These are phyloP conservation scores for Choricystis sp. DNA, from an alignment of 139 green algal genomes.

Conservation along the genomic window DNA sequence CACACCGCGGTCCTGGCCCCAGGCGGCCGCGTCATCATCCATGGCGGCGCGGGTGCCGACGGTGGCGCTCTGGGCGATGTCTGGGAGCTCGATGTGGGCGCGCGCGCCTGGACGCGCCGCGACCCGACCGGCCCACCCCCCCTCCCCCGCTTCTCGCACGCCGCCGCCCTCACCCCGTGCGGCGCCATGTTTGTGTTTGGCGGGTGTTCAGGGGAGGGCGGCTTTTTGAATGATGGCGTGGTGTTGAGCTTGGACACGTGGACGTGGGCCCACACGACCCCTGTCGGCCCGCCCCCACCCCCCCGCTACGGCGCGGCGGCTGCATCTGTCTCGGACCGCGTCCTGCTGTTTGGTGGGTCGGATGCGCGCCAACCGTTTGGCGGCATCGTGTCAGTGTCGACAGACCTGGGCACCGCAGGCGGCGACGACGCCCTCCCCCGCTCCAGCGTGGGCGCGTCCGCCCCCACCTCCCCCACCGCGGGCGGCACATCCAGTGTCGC, in stretches of 20 bases:
- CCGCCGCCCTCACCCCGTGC: constrained; percentile 5
- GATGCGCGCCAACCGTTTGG: constrained; percentile 7
- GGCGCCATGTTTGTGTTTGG: constrained; percentile 18
- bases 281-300: neutral
- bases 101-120: constrained; percentile 5
- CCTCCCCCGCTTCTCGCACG: constrained; percentile 4
- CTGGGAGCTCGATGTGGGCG: constrained; percentile 6
- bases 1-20: constrained; percentile 12
- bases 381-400: constrained; percentile 4
- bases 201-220: constrained; percentile 7
- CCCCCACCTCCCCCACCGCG: no score
- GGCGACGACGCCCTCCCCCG: neutral
- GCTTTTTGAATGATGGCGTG: constrained; percentile 11
- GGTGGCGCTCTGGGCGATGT: neutral
- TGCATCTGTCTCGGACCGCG: neutral
- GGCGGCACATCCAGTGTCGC: neutral
- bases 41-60: constrained; percentile 7
- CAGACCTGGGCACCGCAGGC: constrained; percentile 1
- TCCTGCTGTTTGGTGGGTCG: constrained; percentile 7
- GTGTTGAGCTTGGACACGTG: constrained; percentile 4
- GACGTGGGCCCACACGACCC: neutral
- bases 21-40: constrained; percentile 7
- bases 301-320: constrained; percentile 3
- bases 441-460: neutral
- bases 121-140: neutral